Evolutionary conservation across 2,329 filamentous ascomycete genomes (phyloP).

Genomic region (Pyrenophora teres): DNA sequence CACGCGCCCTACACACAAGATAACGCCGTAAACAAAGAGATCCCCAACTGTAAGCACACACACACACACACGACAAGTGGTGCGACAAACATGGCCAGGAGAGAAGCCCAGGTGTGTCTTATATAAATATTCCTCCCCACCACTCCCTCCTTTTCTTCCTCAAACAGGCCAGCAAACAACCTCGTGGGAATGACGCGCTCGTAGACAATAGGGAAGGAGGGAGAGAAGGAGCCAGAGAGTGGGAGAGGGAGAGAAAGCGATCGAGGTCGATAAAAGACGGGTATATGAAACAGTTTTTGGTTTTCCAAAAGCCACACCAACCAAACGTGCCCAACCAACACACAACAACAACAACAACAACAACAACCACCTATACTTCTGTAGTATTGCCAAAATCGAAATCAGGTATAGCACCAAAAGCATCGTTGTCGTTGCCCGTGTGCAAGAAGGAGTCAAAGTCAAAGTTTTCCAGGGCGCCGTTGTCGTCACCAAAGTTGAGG

Average conservation of each 20-base stretch:
- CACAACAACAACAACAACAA: not conserved
- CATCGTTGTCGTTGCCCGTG: conserved; percentile 54
- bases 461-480: conserved; percentile 70
- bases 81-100: too few relatives aligned
- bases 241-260: conserved; percentile 5
- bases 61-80: too few relatives aligned
- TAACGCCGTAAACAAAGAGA: too few relatives aligned
- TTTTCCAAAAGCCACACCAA: conserved; percentile 1
- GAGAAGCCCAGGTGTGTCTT: too few relatives aligned
- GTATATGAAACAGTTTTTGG: conserved; percentile 6
- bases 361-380: conserved; percentile 26
- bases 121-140: too few relatives aligned
- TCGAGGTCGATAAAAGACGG: conserved; percentile 7
- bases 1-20: too few relatives aligned
- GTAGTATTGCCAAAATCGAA: conserved; percentile 44
- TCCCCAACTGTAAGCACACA: too few relatives aligned
- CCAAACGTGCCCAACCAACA: not conserved
- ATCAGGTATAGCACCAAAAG: conserved; percentile 41
- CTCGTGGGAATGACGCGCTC: too few relatives aligned
- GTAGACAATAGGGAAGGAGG: not conserved
- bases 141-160: too few relatives aligned
- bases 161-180: too few relatives aligned
- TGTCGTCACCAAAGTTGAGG: conserved; percentile 54
- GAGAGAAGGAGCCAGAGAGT: conserved; percentile 1
- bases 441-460: conserved; percentile 71